phyloP scores from a whole-genome alignment of 1,284 basidiomycete genomes.

The Pholiota adiposa region DNA sequence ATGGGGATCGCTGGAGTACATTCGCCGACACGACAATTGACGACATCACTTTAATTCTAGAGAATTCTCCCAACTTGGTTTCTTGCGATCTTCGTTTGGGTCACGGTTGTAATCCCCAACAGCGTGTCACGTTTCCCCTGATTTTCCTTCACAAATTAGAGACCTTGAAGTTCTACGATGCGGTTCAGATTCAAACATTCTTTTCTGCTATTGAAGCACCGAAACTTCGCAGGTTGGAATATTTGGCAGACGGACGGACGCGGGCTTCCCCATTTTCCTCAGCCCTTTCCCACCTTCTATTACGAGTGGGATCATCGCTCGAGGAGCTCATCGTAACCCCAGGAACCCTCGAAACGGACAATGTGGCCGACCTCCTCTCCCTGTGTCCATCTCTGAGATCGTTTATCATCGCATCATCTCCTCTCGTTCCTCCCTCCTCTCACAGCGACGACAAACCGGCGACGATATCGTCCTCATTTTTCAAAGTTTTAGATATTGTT shows the following conservation, averaged over 20 bases:
- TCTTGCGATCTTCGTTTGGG: background rate
- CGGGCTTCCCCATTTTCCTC: background rate
- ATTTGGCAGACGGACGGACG: background rate
- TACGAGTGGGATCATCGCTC: background rate
- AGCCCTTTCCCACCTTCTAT: background rate
- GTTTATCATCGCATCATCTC: background rate
- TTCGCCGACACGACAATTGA: background rate
- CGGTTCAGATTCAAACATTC: background rate
- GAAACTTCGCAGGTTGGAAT: background rate
- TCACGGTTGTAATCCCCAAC: background rate
- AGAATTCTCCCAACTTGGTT: constrained; percentile 1
- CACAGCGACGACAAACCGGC: background rate
- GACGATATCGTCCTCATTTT: background rate
- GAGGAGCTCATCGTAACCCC: background rate
- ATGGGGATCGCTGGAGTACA: background rate
- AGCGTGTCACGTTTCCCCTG: background rate
- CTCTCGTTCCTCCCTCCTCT: background rate
- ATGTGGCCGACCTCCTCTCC: background rate
- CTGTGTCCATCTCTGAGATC: background rate
- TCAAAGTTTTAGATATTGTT: background rate
- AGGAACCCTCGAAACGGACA: background rate
- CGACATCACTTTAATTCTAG: background rate
- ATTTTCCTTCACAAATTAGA: background rate
- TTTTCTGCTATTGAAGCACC: background rate
- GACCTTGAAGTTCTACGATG: background rate